Base-by-base conservation (phyloP, 768 basidiomycete species). In the Postia placenta region DNA sequence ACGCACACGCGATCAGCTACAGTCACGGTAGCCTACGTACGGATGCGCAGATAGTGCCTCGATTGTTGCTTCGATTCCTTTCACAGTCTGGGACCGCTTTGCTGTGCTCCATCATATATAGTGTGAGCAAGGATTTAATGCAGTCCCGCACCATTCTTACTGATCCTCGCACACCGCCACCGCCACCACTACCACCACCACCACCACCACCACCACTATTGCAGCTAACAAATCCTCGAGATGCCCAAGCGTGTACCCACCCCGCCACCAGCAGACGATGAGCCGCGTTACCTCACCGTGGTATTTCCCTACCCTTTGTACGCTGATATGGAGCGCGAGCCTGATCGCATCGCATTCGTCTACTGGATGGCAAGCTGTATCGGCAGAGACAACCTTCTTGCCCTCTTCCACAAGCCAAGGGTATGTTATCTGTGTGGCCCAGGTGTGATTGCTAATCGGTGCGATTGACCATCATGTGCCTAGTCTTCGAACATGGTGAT, bases 401-500 rank as follows among this genome's bases (percentile, higher is more conserved):
- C 74, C 1, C 60, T 76, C 45, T 75, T 66, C 41, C 64, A 75
- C 58, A 75, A 74, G 46, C 75, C 75, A 0, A 59, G 64, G 22
- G 74, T 76, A 54, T 47, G 74, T 69, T 4, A 7, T 20, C 15
- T 4, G 11, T 35, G 11, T 9, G 11, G 33, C 33, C 33, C n/a
- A n/a, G n/a, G n/a, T n/a, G n/a, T n/a, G n/a, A n/a, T 42, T n/a
- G 14, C 43, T 33, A 43, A 44, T 37, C 44, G 12, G 38, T 28
- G 12, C 30, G 48, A 42, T 48, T n/a, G 12, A 39, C 39, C 22
- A 44, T 45, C 14, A 22, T 47, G 42, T 39, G 33, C 42, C 44
- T 36, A 74, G 72, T 70, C 75, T 1, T 72, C 67, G 9, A 71
- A 64, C 43, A 73, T 70, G 65, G 65, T 77, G 38, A 69, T 76